These are phyloP conservation scores for Elsinoe perseae DNA, from an alignment of 2,329 filamentous ascomycete species.

Conservation along the genomic window DNA sequence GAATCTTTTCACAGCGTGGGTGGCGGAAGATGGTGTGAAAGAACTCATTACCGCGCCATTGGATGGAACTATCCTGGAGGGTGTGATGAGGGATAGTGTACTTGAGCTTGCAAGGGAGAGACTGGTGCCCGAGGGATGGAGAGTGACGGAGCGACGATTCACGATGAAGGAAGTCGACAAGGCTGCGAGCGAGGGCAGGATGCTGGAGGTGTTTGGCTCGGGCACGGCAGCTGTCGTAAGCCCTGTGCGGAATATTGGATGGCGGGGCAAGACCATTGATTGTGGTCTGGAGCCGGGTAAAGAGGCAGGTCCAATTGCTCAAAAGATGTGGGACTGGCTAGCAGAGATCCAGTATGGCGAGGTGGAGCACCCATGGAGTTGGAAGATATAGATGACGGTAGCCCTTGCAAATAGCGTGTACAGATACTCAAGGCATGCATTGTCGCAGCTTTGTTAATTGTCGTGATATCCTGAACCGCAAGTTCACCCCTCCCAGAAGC, in stretches of 20 bases:
- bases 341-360: slow-evolving; percentile 93
- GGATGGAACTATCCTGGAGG: slow-evolving; percentile 92
- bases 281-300: slow-evolving; percentile 74
- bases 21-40: slow-evolving; percentile 78
- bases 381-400: slow-evolving; percentile 9
- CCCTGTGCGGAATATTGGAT: slow-evolving; percentile 81
- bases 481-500: background rate
- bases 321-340: slow-evolving; percentile 93
- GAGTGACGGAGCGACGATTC: slow-evolving; percentile 78
- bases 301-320: slow-evolving; percentile 80
- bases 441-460: background rate
- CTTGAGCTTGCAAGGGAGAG: slow-evolving; percentile 78
- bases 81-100: slow-evolving; percentile 87
- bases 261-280: slow-evolving; percentile 71
- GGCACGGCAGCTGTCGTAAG: slow-evolving; percentile 92
- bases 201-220: slow-evolving; percentile 88
- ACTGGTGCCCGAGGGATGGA: slow-evolving; percentile 79
- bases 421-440: background rate
- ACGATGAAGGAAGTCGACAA: slow-evolving; percentile 80
- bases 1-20: slow-evolving; percentile 89
- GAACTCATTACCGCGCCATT: slow-evolving; percentile 92
- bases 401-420: background rate
- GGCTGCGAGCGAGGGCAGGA: slow-evolving; percentile 71
- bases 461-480: too few relatives aligned
- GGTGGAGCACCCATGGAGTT: slow-evolving; percentile 86